Conservation (phyloP, 352 stramenopile genomes). For the Globisporangium abappressorium region DNA sequence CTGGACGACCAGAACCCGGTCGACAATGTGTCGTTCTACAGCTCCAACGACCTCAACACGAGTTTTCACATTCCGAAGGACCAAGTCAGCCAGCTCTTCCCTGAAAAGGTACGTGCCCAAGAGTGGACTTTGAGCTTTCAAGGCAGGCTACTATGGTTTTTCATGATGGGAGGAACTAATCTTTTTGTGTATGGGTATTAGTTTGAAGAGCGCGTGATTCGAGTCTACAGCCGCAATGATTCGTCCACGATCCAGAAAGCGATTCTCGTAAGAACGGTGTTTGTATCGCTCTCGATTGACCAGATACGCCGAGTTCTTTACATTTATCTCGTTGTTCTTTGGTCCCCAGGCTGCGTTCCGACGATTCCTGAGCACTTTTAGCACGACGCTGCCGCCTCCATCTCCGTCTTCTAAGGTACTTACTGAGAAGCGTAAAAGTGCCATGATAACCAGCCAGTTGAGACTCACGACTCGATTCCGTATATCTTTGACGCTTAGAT, state of each 20-base stretch:
- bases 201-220: constrained; percentile 83
- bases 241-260: constrained; percentile 46
- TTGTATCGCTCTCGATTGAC: background rate
- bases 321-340: background rate
- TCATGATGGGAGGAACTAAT: background rate
- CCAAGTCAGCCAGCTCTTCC: constrained; percentile 79
- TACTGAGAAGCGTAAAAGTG: background rate
- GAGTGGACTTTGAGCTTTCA: background rate
- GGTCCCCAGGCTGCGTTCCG: constrained; percentile 50
- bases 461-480: background rate
- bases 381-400: constrained; percentile 54
- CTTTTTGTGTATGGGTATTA: constrained; percentile 14
- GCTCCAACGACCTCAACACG: constrained; percentile 49
- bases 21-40: constrained; percentile 82
- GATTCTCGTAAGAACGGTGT: constrained; percentile 42
- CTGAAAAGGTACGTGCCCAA: constrained; percentile 59
- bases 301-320: background rate
- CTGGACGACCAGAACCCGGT: constrained; percentile 80
- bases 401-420: constrained; percentile 71
- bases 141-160: background rate
- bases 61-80: constrained; percentile 81
- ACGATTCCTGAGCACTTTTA: constrained; percentile 58
- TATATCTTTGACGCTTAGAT: background rate
- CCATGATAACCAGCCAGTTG: too few relatives aligned
- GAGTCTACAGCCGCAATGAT: constrained; percentile 68